Conservation (phyloP, 208 protist genomes). For the Eutreptiella sp. region DNA sequence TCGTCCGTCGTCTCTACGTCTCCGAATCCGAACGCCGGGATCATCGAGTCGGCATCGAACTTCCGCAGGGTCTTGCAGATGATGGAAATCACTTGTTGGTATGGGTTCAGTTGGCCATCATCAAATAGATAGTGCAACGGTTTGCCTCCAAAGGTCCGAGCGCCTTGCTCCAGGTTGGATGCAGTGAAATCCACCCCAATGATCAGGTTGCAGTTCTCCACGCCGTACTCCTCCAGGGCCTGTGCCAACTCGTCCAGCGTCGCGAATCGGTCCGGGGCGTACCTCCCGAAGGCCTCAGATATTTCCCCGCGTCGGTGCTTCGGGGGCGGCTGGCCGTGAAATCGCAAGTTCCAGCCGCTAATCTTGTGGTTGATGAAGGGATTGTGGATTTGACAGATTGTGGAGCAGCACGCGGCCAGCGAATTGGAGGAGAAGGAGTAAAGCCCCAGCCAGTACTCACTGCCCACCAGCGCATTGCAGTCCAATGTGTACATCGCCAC, state of each 20-base stretch:
- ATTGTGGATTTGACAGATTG: too few species aligned
- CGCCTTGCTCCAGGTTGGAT: conserved; percentile 16
- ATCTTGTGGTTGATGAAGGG: too few species aligned
- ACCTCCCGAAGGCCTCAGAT: too few species aligned
- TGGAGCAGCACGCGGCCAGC: too few species aligned
- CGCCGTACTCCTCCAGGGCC: conserved; percentile 21
- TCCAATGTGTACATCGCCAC: too few species aligned
- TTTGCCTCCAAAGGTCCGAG: conserved; percentile 41
- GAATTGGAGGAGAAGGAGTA: too few species aligned
- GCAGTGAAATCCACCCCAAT: conserved; percentile 46
- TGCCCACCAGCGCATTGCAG: too few species aligned
- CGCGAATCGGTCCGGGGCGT: conserved; percentile 20
- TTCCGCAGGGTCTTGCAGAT: conserved; percentile 41
- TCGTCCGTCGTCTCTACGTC: conserved; percentile 41
- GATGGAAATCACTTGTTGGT: conserved; percentile 48
- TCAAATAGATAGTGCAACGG: conserved; percentile 35
- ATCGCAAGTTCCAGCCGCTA: too few species aligned
- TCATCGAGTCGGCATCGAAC: conserved; percentile 54
- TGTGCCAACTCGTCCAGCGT: conserved; percentile 33
- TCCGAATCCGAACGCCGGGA: conserved; percentile 48
- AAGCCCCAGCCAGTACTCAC: too few species aligned
- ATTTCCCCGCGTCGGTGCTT: too few species aligned
- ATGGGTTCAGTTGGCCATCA: conserved; percentile 40
- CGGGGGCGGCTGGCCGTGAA: too few species aligned
- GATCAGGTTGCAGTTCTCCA: conserved; percentile 35